Conservation (phyloP, 2,329 filamentous ascomycete species). For the Fusarium sp. region DNA sequence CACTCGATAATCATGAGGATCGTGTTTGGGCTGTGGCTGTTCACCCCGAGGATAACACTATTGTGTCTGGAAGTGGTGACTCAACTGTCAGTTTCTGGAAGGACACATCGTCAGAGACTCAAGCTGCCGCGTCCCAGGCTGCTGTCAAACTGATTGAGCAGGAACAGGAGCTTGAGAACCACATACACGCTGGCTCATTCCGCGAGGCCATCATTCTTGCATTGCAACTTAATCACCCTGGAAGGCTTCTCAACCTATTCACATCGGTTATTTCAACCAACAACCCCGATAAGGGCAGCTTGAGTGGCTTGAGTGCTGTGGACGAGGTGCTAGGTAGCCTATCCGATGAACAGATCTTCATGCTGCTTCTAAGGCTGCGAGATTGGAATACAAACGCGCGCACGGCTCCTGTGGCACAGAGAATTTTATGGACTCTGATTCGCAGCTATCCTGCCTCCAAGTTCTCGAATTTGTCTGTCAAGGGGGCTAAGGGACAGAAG, state of each 20-base stretch:
- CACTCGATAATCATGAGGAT: constrained; percentile 96
- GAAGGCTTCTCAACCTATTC: constrained; percentile 84
- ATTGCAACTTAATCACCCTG: constrained; percentile 93
- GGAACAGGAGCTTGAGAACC: constrained; percentile 93
- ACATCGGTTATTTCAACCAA: constrained; percentile 76
- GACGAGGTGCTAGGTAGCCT: constrained; percentile 85
- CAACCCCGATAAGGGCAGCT: constrained; percentile 67
- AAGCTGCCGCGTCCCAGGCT: constrained; percentile 76
- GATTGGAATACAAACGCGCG: constrained; percentile 98
- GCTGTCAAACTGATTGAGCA: constrained; percentile 87
- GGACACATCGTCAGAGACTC: constrained; percentile 86
- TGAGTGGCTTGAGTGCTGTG: constrained; percentile 74
- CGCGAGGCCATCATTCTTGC: constrained; percentile 92
- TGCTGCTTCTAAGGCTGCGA: constrained; percentile 80
- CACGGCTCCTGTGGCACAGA: constrained; percentile 85
- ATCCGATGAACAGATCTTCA: constrained; percentile 85
- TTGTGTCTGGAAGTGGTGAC: constrained; percentile 92
- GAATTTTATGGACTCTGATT: constrained; percentile 81
- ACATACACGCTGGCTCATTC: constrained; percentile 87
- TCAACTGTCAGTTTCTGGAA: constrained; percentile 95
- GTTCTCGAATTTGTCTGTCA: constrained; percentile 75
- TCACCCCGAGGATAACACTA: constrained; percentile 72
- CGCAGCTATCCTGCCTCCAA: constrained; percentile 81
- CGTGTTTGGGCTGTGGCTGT: constrained; percentile 90
- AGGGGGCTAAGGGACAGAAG: constrained; percentile 65